These are phyloP conservation scores for Hapsidospora chrysogenum DNA, from an alignment of 495 filamentous ascomycete species.

Conservation along the genomic window DNA sequence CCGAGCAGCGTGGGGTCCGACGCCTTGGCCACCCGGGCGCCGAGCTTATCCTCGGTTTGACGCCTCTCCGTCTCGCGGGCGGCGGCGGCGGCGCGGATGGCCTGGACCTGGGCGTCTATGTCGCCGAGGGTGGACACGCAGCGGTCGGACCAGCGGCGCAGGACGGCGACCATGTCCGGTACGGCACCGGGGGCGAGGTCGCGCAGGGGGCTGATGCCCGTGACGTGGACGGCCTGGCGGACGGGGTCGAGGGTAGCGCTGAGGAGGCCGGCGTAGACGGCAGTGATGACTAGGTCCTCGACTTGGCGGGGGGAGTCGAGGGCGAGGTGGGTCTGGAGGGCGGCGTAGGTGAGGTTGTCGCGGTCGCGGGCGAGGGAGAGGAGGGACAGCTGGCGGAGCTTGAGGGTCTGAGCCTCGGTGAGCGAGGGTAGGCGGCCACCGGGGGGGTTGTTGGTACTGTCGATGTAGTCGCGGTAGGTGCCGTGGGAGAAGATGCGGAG, in stretches of 20 bases:
- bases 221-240: slow-evolving; percentile 52
- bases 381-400: slow-evolving; percentile 83
- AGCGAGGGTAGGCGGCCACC: slow-evolving; percentile 60
- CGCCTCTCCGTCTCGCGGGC: slow-evolving; percentile 36
- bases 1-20: slow-evolving; percentile 28
- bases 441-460: slow-evolving; percentile 6
- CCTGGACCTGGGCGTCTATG: slow-evolving; percentile 54
- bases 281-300: slow-evolving; percentile 77
- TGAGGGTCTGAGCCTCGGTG: slow-evolving; percentile 54
- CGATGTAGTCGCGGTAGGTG: slow-evolving; percentile 57
- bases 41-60: too few relatives aligned
- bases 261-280: slow-evolving; percentile 75
- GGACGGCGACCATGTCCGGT: slow-evolving; percentile 42
- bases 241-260: slow-evolving; percentile 67
- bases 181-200: slow-evolving; percentile 62
- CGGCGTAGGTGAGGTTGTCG: slow-evolving; percentile 48
- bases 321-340: slow-evolving; percentile 47
- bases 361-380: slow-evolving; percentile 51
- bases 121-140: slow-evolving; percentile 59
- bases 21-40: too few relatives aligned
- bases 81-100: slow-evolving; percentile 36
- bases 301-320: slow-evolving; percentile 53
- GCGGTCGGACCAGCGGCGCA: slow-evolving; percentile 59
- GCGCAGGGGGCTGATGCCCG: slow-evolving; percentile 65
- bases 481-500: slow-evolving; percentile 91